These are phyloP conservation scores for Eucalyptus viminalis DNA, from an alignment of 345 rosid species.

Conservation along the genomic window DNA sequence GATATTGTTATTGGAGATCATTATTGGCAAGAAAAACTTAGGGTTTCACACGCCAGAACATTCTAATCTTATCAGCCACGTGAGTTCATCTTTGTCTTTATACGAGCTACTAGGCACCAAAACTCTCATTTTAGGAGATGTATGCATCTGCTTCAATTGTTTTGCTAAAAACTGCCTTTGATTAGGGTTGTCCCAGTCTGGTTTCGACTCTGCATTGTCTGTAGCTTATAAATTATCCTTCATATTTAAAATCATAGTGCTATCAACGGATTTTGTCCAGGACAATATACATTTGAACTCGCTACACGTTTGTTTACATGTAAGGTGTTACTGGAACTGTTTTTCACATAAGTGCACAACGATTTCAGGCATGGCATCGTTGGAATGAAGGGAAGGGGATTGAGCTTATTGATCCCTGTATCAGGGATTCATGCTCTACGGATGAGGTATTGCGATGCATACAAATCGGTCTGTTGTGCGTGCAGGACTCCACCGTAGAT, in stretches of 20 bases:
- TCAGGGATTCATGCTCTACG: conserved; percentile 15
- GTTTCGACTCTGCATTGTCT: background rate
- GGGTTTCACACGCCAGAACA: conserved; percentile 28
- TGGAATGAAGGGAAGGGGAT: conserved; percentile 49
- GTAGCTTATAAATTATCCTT: background rate
- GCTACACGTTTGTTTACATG: background rate
- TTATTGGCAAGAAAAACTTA: conserved; percentile 45
- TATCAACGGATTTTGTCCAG: background rate
- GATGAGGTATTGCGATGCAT: conserved; percentile 55
- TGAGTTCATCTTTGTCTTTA: conserved; percentile 9
- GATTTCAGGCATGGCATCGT: conserved; percentile 59
- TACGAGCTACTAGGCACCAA: background rate
- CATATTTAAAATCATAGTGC: background rate
- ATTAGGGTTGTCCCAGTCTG: background rate
- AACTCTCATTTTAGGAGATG: background rate
- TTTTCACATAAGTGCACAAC: background rate
- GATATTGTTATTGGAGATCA: conserved; percentile 51
- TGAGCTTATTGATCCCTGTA: conserved; percentile 53
- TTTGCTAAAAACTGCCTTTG: background rate
- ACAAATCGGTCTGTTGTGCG: conserved; percentile 79
- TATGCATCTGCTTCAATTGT: background rate
- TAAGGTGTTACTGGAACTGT: background rate
- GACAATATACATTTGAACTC: background rate
- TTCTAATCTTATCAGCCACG: conserved; percentile 38
- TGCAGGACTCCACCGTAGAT: conserved; percentile 56